Base-by-base conservation (phyloP, 306 rosid genomes). In the Prunus armeniaca region DNA sequence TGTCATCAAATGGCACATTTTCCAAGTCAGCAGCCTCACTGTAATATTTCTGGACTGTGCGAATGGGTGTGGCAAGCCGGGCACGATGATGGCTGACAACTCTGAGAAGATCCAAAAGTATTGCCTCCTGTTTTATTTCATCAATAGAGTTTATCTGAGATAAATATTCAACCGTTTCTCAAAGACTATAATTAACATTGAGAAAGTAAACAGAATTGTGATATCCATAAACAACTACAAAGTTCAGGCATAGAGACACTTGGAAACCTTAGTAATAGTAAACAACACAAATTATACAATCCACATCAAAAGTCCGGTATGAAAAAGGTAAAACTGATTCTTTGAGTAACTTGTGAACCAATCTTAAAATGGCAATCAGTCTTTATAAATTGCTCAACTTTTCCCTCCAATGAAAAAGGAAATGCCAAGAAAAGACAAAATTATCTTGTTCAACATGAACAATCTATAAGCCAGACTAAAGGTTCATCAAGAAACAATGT, bases 41-140 rank as follows among this genome's bases (percentile, higher is more conserved):
- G 66, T 89, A 88, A 75, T 88, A 74, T 83, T 91, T 96, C 89
- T 92, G 99, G 73, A 96, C 90, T 25, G 99, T 96, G 86, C 99
- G 97, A 80, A 96, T 89, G 66, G 98, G 97, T 49, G 99, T 96
- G 69, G 99, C 99, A 27, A 96, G 89, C 78, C 98, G 88, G 57
- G 93, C 99, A 75, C 85, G 89, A 73, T 96, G 99, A 84, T 96
- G 94, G 82, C 98, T 89, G 72, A 96, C 84, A 61, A 96, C 99
- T 87, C 93, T 87, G 73, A 96, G 93, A 82, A 96, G 98, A 88
- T 96, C 99, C 90, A 89, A 71, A 81, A 95, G 90, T 71, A 91
- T 87, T 49, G 96, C 97, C 86, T 96, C 99, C 99, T 96, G 89
- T 88, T 80, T 80, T 30, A 84, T 84, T 74, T 55, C 81, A 83